Base-by-base conservation (phyloP, 306 rosid species). In the Cucurbita argyrosperma region DNA sequence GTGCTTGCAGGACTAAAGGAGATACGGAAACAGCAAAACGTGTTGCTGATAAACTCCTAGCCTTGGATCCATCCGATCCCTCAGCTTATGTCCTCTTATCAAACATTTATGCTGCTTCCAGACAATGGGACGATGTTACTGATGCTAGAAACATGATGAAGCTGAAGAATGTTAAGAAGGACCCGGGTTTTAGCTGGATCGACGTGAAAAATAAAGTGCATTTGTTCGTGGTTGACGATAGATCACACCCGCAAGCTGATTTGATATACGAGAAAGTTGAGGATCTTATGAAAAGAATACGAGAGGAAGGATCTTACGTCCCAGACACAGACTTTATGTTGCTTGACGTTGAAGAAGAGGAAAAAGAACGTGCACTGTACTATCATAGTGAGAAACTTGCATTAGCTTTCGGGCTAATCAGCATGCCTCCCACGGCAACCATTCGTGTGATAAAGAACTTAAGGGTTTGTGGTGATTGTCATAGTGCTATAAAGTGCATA, bases 101-200 rank as follows among this genome's bases (percentile, higher is more conserved):
- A 77, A 92, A 88, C 76, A 83, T 92, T 26, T 88, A 85, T 42
- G 90, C 89, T 1, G 85, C 94, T 75, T 85, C 94, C 74, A 81
- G 87, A 67, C 94, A 87, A 62, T 91, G 97, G 97, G 85, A 91
- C 43, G 82, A 66, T 42, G 93, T 83, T 19, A 77, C 51, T 10
- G 79, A 82, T 74, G 96, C 91, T 76, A 81, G 97, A 71, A 81
- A 81, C 64, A 81, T 61, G 86, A 92, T 92, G 97, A 87, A 74
- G 59, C 76, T 75, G 53, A 82, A 77, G 39, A 88, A 89, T 54
- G 90, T 86, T 59, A 92, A 89, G 79, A 92, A 92, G 83, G 97
- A 89, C 42, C 92, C 94, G 0, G 96, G 96, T 55, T 92, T 86
- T 81, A 88, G 97, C 60, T 92, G 97, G 97, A 57, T 89, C 63